Conservation (phyloP, 1,139 yeast genomes). For the Blastobotrys aristatus region DNA sequence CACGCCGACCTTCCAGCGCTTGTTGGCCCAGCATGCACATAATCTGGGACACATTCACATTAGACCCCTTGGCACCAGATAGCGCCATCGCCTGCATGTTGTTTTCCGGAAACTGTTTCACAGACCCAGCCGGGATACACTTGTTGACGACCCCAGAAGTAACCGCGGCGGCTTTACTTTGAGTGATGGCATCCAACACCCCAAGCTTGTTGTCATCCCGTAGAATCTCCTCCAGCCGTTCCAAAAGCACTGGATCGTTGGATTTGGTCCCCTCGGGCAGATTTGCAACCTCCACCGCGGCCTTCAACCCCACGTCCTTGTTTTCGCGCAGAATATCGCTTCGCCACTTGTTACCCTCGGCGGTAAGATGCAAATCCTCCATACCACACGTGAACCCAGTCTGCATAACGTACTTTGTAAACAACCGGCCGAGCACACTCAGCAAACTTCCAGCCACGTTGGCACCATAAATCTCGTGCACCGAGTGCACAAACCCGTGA, state of each 20-base stretch:
- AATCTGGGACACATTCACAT: conserved; percentile 96
- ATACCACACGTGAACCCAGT: conserved; percentile 98
- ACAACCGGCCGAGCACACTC: conserved; percentile 86
- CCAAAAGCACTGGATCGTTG: conserved; percentile 71
- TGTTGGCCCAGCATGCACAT: conserved; percentile 99
- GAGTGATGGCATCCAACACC: conserved; percentile 92
- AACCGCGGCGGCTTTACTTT: conserved; percentile 84
- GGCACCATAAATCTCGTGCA: conserved; percentile 94
- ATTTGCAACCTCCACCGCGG: conserved; percentile 93
- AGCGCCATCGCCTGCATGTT: conserved; percentile 99
- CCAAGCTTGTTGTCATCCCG: conserved; percentile 93
- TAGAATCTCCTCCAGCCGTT: conserved; percentile 87
- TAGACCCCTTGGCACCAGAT: conserved; percentile 98
- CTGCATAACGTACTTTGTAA: conserved; percentile 88
- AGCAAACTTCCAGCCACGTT: conserved; percentile 83
- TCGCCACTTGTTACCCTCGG: conserved; percentile 89
- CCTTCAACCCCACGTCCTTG: conserved; percentile 77
- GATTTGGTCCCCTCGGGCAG: conserved; percentile 52
- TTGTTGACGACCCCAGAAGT: conserved; percentile 89
- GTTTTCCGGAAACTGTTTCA: conserved; percentile 91
- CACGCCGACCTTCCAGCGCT: conserved; percentile 98
- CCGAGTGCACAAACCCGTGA: conserved; percentile 92
- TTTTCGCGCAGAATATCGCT: conserved; percentile 71
- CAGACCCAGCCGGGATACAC: conserved; percentile 95
- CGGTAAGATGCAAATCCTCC: conserved; percentile 94